Evolutionary conservation across 306 rosid genomes (phyloP).

Genomic region (Acacia melanoxylon): DNA sequence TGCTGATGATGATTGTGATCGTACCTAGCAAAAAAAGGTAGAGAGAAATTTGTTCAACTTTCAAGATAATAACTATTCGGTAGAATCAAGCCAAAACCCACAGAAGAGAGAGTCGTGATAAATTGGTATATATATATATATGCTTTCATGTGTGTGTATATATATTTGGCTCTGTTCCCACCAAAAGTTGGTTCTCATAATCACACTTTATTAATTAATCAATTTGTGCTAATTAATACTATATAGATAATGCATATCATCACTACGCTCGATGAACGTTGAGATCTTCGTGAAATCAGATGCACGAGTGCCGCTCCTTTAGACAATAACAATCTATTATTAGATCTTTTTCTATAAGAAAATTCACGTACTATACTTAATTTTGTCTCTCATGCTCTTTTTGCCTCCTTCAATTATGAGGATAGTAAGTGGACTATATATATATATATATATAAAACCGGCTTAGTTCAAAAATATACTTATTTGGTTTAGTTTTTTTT

Average conservation of each 20-base stretch:
- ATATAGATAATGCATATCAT: background rate
- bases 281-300: background rate
- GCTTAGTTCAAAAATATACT: no score
- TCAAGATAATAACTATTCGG: background rate
- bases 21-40: background rate
- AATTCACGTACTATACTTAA: background rate
- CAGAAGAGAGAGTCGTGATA: slow-evolving; percentile 19
- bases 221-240: background rate
- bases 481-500: background rate
- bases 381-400: background rate
- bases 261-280: background rate
- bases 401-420: no score
- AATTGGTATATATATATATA: background rate
- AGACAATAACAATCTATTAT: background rate
- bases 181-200: background rate
- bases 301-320: background rate
- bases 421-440: no score
- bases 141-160: background rate
- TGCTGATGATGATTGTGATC: background rate
- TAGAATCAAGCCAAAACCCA: slow-evolving; percentile 19
- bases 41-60: slow-evolving; percentile 3
- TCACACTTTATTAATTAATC: background rate
- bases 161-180: background rate
- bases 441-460: no score
- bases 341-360: background rate